Evolutionary conservation across 805 yeast species (phyloP), one percentile per base, ranked within the genome.

Genomic region (Candida silvatica): DNA sequence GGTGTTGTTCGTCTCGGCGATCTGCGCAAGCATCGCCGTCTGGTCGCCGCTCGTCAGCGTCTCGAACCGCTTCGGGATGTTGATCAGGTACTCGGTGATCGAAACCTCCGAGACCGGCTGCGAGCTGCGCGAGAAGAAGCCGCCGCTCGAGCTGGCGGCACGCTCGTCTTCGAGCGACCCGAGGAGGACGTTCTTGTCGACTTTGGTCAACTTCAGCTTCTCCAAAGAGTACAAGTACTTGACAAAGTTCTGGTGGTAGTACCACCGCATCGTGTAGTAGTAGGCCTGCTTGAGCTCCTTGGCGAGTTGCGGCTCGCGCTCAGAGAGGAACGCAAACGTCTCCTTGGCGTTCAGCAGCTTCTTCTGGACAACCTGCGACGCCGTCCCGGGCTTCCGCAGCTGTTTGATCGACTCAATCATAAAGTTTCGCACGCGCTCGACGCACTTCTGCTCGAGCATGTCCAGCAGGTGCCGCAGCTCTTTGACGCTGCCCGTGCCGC

Each of bases 251-350:
- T 80, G 71, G 38, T 70, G 66, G 54, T 92, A 92, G 60, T 90
- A 92, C 98, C 98, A 92, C 48, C 73, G 66, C 84, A 92, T 88
- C 3, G 97, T 90, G 48, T 77, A 77, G 15, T 78, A 61, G 54
- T 92, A 92, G 0, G 97, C 97, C 47, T 71, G 71, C 36, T 77
- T 69, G 27, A 92, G 66, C 49, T 85, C 92, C 12, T 61, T 52
- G 0, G 95, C 90, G 36, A 92, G 59, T 5, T 74, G 66, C 6
- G 70, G 66, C 38, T 81, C 72, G 33, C 74, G 71, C 4, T 58
- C 48, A 4, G 62, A 54, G 26, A 90, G 53, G 40, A 83, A 86
- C 3, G 59, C 59, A 45, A 61, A 82, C 1, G 75, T 65, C 34
- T 79, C 84, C 40, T 70, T 72, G n/a, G 77, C 76, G 28, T 67